These are phyloP conservation scores for Alliaria petiolata DNA, from an alignment of 345 rosid genomes.

Conservation along the genomic window DNA sequence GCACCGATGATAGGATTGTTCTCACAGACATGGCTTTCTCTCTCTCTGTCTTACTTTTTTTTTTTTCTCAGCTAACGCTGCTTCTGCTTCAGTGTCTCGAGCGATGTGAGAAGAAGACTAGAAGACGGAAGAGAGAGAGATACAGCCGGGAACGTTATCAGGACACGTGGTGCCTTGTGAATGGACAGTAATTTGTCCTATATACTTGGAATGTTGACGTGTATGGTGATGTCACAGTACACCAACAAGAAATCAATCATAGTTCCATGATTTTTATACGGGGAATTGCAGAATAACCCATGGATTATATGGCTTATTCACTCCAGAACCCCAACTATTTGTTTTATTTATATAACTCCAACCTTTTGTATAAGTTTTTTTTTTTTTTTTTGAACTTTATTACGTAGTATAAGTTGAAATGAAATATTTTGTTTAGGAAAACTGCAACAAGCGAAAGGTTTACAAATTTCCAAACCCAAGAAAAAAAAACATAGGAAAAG, in stretches of 20 bases:
- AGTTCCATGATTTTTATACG: not conserved
- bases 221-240: conserved; percentile 11
- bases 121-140: conserved; percentile 30
- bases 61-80: not conserved
- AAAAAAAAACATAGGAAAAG: no score
- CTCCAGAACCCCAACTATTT: not conserved
- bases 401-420: no score
- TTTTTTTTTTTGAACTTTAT: no score
- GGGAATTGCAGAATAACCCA: not conserved
- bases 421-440: no score
- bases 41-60: not conserved
- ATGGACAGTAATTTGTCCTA: conserved; percentile 7
- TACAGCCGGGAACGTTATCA: conserved; percentile 15
- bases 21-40: conserved; percentile 39
- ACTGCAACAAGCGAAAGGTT: not conserved
- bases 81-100: conserved; percentile 13
- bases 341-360: not conserved
- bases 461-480: not conserved
- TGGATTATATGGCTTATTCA: not conserved
- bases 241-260: conserved; percentile 10
- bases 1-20: conserved; percentile 15
- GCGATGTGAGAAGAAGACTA: not conserved
- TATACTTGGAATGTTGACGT: conserved; percentile 30
- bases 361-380: no score
- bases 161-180: conserved; percentile 18